Evolutionary conservation across 306 rosid species (phyloP).

Genomic region (Sesbania bispinosa): DNA sequence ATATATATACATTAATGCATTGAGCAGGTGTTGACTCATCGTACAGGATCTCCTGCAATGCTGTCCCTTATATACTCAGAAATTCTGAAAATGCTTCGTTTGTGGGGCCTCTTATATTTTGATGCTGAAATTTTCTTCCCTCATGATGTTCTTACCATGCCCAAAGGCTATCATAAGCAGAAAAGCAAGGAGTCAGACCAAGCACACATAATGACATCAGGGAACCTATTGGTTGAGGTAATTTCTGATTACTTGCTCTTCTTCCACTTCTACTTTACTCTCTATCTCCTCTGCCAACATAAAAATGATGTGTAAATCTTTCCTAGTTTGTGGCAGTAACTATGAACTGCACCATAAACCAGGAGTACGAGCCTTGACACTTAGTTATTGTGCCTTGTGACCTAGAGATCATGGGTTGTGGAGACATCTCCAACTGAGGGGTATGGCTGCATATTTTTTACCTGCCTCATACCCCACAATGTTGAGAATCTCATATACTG

Average conservation of each 20-base stretch:
- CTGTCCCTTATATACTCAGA: constrained; percentile 81
- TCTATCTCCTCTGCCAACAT: not conserved
- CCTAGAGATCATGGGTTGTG: not conserved
- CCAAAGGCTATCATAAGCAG: constrained; percentile 77
- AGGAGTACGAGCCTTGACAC: not conserved
- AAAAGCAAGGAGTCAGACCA: constrained; percentile 92
- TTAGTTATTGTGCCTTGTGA: not conserved
- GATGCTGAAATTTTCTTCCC: constrained; percentile 92
- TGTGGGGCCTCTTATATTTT: constrained; percentile 89
- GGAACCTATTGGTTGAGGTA: constrained; percentile 74
- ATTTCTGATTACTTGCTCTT: constrained; percentile 19
- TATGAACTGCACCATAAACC: not conserved
- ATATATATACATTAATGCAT: constrained; percentile 25
- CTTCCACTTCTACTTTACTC: not conserved
- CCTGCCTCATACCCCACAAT: not conserved
- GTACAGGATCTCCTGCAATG: constrained; percentile 77
- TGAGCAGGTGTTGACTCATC: constrained; percentile 89
- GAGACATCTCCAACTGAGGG: not conserved
- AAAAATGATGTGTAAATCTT: not conserved
- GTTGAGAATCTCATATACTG: not conserved
- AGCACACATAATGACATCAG: constrained; percentile 77
- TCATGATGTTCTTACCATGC: constrained; percentile 60
- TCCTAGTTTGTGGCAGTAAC: not conserved
- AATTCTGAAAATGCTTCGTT: constrained; percentile 87
- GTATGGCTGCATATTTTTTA: not conserved